Conservation (phyloP, 306 rosid genomes). For the Acacia confusa region DNA sequence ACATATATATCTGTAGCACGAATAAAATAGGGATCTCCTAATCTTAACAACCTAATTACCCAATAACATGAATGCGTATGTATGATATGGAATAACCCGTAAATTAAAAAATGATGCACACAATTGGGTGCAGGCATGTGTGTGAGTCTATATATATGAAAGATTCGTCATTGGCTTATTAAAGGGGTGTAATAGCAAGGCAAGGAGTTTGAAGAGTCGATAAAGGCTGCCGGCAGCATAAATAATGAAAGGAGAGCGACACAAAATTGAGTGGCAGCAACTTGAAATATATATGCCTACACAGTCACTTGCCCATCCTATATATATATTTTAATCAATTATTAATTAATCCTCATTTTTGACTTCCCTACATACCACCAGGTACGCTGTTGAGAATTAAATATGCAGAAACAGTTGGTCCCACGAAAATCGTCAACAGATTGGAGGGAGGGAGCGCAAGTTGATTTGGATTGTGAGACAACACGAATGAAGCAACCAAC, state of each 20-base stretch:
- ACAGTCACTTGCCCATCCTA: neutral
- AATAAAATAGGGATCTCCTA: too few species aligned
- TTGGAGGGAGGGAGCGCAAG: neutral
- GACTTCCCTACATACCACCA: neutral
- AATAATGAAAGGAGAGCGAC: neutral
- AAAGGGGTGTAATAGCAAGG: too few species aligned
- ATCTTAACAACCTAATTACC: too few species aligned
- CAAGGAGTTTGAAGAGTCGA: neutral
- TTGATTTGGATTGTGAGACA: neutral
- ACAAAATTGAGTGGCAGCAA: too few species aligned
- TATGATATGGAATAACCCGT: too few species aligned
- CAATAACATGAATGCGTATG: neutral
- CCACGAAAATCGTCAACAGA: neutral
- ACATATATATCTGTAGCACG: too few species aligned
- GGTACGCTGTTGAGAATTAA: neutral
- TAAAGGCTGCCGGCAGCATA: neutral
- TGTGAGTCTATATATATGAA: neutral
- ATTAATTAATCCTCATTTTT: neutral
- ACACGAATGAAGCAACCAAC: neutral
- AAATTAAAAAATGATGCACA: too few species aligned
- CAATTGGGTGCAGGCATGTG: neutral
- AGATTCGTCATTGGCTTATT: neutral
- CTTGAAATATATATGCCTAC: neutral
- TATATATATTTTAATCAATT: neutral
- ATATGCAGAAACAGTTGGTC: neutral